phyloP scores from a whole-genome alignment of 805 yeast species.

The Diddensiella santjacobensis region DNA sequence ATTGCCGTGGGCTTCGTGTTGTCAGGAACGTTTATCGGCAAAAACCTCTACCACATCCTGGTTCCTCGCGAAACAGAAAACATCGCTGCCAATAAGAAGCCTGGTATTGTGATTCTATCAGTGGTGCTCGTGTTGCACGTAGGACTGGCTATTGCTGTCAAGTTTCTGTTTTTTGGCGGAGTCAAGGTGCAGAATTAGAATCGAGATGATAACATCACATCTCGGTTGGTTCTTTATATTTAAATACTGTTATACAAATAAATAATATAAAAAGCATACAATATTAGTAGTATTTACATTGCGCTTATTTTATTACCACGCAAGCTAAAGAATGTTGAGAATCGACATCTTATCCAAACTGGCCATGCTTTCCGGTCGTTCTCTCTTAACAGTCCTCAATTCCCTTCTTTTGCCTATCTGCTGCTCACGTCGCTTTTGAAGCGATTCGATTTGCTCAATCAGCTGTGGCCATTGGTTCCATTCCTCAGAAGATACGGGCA shows the following conservation, averaged over 20 bases:
- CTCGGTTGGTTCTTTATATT: neutral
- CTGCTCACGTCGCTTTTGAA: neutral
- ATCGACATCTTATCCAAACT: slow-evolving; percentile 15
- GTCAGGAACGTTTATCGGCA: slow-evolving; percentile 51
- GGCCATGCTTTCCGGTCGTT: slow-evolving; percentile 12
- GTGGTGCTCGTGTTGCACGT: slow-evolving; percentile 47
- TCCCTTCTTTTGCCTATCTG: slow-evolving; percentile 1
- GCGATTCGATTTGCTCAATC: neutral
- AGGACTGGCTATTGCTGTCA: slow-evolving; percentile 59
- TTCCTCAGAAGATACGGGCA: neutral
- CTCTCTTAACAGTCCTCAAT: neutral
- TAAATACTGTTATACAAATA: neutral
- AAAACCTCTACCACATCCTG: slow-evolving; percentile 43
- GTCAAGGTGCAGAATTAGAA: slow-evolving; percentile 15
- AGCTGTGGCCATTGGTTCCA: slow-evolving; percentile 2
- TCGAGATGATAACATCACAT: neutral
- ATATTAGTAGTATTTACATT: too few relatives aligned
- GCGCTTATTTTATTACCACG: too few relatives aligned
- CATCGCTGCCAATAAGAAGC: slow-evolving; percentile 38
- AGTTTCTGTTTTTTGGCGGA: slow-evolving; percentile 58
- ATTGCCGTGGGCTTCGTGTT: slow-evolving; percentile 57
- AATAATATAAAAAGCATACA: neutral
- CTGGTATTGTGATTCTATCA: slow-evolving; percentile 36
- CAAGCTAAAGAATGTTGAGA: slow-evolving; percentile 12
- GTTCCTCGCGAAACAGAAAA: slow-evolving; percentile 25